Conservation (phyloP, 805 yeast species). For the Kazachstania viticola region DNA sequence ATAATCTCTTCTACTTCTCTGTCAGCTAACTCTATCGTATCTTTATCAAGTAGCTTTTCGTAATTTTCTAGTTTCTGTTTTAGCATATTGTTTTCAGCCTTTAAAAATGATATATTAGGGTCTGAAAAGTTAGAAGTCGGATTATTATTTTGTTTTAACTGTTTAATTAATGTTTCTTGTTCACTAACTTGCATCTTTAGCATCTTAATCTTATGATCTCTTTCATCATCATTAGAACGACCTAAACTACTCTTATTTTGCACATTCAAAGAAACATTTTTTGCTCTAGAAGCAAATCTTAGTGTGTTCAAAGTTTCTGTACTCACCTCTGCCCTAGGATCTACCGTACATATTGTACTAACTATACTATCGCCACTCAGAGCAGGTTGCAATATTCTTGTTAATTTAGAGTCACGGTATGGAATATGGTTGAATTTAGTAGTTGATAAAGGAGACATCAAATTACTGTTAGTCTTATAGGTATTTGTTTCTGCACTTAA, state of each 20-base stretch:
- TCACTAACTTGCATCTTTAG: conserved; percentile 49
- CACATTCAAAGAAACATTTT: conserved; percentile 66
- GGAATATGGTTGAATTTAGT: conserved; percentile 49
- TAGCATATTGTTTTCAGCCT: conserved; percentile 53
- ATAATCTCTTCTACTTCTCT: conserved; percentile 48
- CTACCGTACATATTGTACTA: conserved; percentile 78
- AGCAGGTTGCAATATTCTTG: conserved; percentile 85
- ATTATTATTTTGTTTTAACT: neutral
- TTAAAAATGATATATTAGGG: conserved; percentile 33
- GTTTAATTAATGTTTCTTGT: conserved; percentile 42
- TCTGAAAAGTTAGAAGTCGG: conserved; percentile 1
- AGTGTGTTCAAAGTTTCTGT: conserved; percentile 80
- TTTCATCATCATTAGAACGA: conserved; percentile 22
- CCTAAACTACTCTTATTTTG: conserved; percentile 29
- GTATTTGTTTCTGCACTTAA: conserved; percentile 34
- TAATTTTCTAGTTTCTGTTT: conserved; percentile 61
- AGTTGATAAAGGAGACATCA: conserved; percentile 7
- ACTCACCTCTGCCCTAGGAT: conserved; percentile 45
- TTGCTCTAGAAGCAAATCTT: conserved; percentile 88
- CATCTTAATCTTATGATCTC: conserved; percentile 42
- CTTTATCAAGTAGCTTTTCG: conserved; percentile 51
- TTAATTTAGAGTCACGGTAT: conserved; percentile 84
- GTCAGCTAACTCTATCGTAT: conserved; percentile 37
- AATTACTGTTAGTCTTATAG: conserved; percentile 8
- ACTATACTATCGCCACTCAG: conserved; percentile 78